Percentiles rank a stretch among this genome's conserved stretches.
phyloP scores from a whole-genome alignment of 1,284 basidiomycete species.

The Cryptococcus deneoformans region DNA sequence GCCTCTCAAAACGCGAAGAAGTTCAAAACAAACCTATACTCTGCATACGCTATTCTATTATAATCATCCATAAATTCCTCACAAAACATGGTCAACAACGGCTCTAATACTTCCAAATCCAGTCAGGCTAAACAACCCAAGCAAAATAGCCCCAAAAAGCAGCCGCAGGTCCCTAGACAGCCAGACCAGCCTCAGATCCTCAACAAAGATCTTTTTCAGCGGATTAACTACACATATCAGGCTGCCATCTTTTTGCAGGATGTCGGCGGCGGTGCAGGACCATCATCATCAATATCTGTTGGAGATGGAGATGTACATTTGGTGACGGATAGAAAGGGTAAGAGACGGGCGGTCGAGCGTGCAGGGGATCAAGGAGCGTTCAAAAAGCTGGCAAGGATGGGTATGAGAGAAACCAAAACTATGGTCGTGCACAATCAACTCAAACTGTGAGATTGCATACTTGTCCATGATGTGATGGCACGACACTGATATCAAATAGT shows the following conservation, averaged over 20 bases:
- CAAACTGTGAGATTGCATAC: slow-evolving; percentile 28
- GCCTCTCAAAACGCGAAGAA: too few relatives aligned
- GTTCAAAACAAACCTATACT: too few relatives aligned
- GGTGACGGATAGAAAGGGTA: slow-evolving; percentile 19
- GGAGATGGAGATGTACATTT: neutral
- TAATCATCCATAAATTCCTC: too few relatives aligned
- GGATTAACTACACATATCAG: slow-evolving; percentile 42
- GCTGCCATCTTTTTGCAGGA: slow-evolving; percentile 37
- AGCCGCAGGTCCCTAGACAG: neutral
- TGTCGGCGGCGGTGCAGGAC: slow-evolving; percentile 9
- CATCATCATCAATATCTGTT: neutral
- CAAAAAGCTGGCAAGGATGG: slow-evolving; percentile 22
- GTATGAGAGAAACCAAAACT: slow-evolving; percentile 26
- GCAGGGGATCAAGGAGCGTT: slow-evolving; percentile 8
- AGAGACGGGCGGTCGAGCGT: slow-evolving; percentile 11
- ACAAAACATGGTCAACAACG: too few relatives aligned
- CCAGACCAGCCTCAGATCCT: slow-evolving; percentile 20
- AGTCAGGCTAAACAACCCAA: too few relatives aligned
- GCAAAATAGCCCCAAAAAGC: neutral
- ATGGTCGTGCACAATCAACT: slow-evolving; percentile 43
- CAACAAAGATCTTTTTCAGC: slow-evolving; percentile 41
- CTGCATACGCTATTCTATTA: too few relatives aligned
- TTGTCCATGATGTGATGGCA: neutral
- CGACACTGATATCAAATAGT: slow-evolving; percentile 13
- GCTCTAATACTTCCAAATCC: too few relatives aligned